A percentile compares a stretch with the other conserved stretches of the same genome.
Evolutionary conservation across 2,329 filamentous ascomycete species (phyloP).

Genomic region (Orbilia ellipsospora): DNA sequence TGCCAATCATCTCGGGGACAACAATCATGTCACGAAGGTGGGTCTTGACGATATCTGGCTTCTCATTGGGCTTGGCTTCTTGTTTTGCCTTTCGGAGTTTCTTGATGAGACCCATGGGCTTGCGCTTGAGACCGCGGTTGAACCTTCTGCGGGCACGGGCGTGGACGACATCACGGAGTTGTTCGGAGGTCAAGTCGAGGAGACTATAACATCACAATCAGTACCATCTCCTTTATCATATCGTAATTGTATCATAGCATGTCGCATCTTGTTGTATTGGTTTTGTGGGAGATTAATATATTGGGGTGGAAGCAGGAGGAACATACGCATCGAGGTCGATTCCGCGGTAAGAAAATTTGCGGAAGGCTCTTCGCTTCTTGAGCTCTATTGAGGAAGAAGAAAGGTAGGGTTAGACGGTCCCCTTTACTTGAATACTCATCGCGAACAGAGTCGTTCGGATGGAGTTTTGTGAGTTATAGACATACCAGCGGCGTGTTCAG

Average conservation of each 20-base stretch:
- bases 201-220: conserved; percentile 72
- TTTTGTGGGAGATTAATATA: conserved; percentile 24
- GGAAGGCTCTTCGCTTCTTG: conserved; percentile 99
- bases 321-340: conserved; percentile 99
- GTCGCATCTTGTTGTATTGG: background rate
- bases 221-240: no score
- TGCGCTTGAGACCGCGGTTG: conserved; percentile 99
- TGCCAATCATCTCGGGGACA: conserved; percentile 99
- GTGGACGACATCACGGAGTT: conserved; percentile 99
- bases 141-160: conserved; percentile 97
- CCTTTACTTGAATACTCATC: conserved; percentile 56
- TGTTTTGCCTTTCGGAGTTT: conserved; percentile 99
- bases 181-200: conserved; percentile 96
- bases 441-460: conserved; percentile 19
- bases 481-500: conserved; percentile 59
- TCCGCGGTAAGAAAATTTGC: conserved; percentile 99
- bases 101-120: conserved; percentile 99
- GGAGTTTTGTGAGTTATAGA: conserved; percentile 33
- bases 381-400: conserved; percentile 72
- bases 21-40: conserved; percentile 99
- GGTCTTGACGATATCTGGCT: conserved; percentile 99
- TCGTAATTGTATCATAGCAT: no score
- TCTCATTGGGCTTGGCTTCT: conserved; percentile 99
- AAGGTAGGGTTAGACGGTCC: conserved; percentile 56
- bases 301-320: conserved; percentile 37